A percentile compares a stretch with the other conserved stretches of the same genome.
These are phyloP conservation scores for Trichosporon sp. DNA, from an alignment of 1,284 basidiomycete species.

Conservation along the genomic window DNA sequence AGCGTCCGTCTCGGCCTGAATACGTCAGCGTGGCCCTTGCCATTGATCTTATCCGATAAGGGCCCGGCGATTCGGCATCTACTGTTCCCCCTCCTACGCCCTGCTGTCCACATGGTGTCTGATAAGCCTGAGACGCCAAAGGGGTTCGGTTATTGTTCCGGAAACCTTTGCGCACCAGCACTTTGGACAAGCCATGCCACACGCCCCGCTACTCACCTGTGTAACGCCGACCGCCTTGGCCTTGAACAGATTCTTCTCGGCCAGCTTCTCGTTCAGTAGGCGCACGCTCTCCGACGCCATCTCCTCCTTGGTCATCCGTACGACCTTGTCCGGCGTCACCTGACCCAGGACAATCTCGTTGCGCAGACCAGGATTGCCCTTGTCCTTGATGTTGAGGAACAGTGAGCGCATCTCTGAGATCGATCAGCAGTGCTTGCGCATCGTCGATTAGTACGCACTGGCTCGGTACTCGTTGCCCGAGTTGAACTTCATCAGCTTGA, in stretches of 20 bases:
- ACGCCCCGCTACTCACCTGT: conserved; percentile 46
- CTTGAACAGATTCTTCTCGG: conserved; percentile 83
- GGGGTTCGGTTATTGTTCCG: not conserved
- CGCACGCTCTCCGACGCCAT: conserved; percentile 93
- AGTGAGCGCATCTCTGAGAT: conserved; percentile 78
- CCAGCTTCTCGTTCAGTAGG: conserved; percentile 72
- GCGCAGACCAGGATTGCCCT: conserved; percentile 80
- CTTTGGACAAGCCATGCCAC: too few relatives aligned
- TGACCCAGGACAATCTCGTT: conserved; percentile 79
- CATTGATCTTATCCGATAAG: not conserved
- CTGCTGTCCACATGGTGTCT: not conserved
- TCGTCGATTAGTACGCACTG: conserved; percentile 34
- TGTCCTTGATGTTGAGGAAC: conserved; percentile 90
- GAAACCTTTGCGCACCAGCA: not conserved
- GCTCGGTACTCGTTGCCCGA: conserved; percentile 47
- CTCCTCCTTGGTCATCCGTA: conserved; percentile 78
- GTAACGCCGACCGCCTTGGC: conserved; percentile 83
- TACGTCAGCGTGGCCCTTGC: not conserved
- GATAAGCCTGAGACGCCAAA: too few relatives aligned
- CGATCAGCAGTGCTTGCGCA: conserved; percentile 37
- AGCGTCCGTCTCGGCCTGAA: conserved; percentile 84
- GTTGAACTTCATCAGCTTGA: conserved; percentile 33
- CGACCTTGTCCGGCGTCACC: conserved; percentile 63
- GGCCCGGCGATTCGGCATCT: not conserved
- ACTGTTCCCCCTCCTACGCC: not conserved